Percentiles rank a stretch among this genome's conserved stretches.
Evolutionary conservation across 129 eudicot species (phyloP).

Genomic region (Tagetes erecta): DNA sequence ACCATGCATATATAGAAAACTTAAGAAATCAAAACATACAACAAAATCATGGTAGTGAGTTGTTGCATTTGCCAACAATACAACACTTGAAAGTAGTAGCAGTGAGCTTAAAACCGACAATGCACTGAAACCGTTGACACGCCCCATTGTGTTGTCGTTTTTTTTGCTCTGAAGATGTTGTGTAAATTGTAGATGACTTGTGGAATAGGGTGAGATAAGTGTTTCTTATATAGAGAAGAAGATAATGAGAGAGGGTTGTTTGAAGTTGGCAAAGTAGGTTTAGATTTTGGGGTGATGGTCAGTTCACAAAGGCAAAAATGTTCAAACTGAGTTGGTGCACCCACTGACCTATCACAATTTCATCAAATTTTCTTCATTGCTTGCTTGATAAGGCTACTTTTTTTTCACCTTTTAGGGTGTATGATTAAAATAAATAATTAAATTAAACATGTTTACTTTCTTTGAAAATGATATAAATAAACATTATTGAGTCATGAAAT

Average conservation of each 20-base stretch:
- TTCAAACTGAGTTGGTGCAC: slow-evolving; percentile 82
- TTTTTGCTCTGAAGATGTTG: slow-evolving; percentile 2
- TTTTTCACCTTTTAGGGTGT: slow-evolving; percentile 11
- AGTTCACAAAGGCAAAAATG: slow-evolving; percentile 36
- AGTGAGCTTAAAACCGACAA: slow-evolving; percentile 41
- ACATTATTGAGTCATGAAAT: too few relatives aligned
- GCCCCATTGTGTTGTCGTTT: slow-evolving; percentile 33
- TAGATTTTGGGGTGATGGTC: slow-evolving; percentile 46
- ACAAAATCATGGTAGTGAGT: slow-evolving; percentile 71
- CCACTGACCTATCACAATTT: slow-evolving; percentile 63
- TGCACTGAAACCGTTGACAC: slow-evolving; percentile 22
- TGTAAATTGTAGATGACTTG: slow-evolving; percentile 31
- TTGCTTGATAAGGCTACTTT: slow-evolving; percentile 48
- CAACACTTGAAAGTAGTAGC: slow-evolving; percentile 45
- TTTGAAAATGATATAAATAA: neutral
- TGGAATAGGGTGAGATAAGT: slow-evolving; percentile 34
- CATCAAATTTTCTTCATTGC: slow-evolving; percentile 39
- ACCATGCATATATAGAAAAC: neutral
- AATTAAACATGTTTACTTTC: slow-evolving; percentile 18
- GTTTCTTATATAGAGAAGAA: slow-evolving; percentile 50
- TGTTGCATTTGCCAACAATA: slow-evolving; percentile 49
- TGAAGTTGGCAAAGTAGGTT: slow-evolving; percentile 89
- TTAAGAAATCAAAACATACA: slow-evolving; percentile 39
- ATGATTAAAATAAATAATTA: neutral
- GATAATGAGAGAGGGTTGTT: slow-evolving; percentile 45